phyloP scores from a whole-genome alignment of 495 filamentous ascomycete genomes.

The Astrocystis sublimbata region DNA sequence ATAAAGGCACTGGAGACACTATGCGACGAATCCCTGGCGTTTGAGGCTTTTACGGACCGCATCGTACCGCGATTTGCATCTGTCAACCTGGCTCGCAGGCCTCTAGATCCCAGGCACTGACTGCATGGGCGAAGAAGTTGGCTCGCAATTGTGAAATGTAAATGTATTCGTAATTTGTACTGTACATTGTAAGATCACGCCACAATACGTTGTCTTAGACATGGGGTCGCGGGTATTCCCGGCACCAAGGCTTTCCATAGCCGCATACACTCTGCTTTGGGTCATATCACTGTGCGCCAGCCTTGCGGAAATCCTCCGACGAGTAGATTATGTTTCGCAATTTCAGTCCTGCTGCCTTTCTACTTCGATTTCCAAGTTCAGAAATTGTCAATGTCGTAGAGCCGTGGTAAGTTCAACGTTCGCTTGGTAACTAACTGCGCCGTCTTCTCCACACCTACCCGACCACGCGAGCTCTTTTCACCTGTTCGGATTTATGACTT shows the following conservation, averaged over 20 bases:
- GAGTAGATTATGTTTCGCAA: background rate
- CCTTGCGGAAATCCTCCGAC: background rate
- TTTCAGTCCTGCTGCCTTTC: background rate
- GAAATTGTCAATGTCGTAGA: no score
- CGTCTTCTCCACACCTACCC: background rate
- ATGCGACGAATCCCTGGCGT: constrained; percentile 1
- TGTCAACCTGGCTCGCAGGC: background rate
- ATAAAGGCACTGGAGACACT: background rate
- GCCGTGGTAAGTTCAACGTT: no score
- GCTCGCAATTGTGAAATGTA: background rate
- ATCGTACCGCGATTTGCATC: background rate
- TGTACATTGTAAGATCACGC: constrained; percentile 4
- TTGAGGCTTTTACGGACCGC: constrained; percentile 10
- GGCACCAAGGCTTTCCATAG: background rate
- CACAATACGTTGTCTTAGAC: background rate
- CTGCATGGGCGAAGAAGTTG: background rate
- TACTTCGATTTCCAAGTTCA: no score
- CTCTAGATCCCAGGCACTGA: background rate
- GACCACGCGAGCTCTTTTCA: background rate
- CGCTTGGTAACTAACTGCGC: no score
- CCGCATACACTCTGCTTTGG: background rate
- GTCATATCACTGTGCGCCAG: background rate
- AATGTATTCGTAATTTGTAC: no score
- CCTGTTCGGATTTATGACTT: background rate
- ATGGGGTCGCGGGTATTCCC: constrained; percentile 1